Evolutionary conservation across 768 basidiomycete genomes (phyloP).

Genomic region (Leccinellum albellum): DNA sequence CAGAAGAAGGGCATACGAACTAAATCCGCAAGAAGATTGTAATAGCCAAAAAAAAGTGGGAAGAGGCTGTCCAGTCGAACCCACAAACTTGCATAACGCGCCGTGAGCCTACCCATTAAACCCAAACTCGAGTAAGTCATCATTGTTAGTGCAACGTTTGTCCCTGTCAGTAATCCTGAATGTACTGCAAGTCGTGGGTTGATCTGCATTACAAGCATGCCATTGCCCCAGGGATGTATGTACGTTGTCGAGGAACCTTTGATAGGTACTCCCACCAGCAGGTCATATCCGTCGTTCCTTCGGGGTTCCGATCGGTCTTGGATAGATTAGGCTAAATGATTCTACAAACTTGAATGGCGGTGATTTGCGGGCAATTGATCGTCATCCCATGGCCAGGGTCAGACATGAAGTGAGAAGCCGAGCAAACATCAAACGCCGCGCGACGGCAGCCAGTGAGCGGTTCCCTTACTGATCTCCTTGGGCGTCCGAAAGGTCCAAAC

Average conservation of each 20-base stretch:
- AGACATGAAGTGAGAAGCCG: too few species aligned
- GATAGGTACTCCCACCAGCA: not conserved
- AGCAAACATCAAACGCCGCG: too few species aligned
- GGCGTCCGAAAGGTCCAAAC: too few species aligned
- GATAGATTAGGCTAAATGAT: not conserved
- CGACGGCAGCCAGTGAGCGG: too few species aligned
- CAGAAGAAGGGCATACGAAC: not conserved
- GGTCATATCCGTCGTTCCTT: not conserved
- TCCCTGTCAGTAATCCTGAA: not conserved
- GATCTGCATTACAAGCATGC: not conserved
- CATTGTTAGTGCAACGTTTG: constrained; percentile 1
- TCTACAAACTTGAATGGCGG: too few species aligned
- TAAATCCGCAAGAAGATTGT: not conserved
- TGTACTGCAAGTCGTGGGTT: not conserved
- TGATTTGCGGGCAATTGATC: too few species aligned
- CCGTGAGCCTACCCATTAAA: not conserved
- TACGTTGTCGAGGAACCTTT: not conserved
- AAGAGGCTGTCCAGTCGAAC: not conserved
- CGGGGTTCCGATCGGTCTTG: not conserved
- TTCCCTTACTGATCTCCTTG: too few species aligned
- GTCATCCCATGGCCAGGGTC: too few species aligned
- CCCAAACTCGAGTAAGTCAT: not conserved
- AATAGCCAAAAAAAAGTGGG: not conserved
- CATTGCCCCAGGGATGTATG: not conserved
- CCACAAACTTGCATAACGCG: not conserved